A percentile compares a stretch with the other conserved stretches of the same genome.
These are phyloP conservation scores for Phascolomyces articulosus DNA, from an alignment of 371 early-diverging fungal genomes.

Conservation along the genomic window DNA sequence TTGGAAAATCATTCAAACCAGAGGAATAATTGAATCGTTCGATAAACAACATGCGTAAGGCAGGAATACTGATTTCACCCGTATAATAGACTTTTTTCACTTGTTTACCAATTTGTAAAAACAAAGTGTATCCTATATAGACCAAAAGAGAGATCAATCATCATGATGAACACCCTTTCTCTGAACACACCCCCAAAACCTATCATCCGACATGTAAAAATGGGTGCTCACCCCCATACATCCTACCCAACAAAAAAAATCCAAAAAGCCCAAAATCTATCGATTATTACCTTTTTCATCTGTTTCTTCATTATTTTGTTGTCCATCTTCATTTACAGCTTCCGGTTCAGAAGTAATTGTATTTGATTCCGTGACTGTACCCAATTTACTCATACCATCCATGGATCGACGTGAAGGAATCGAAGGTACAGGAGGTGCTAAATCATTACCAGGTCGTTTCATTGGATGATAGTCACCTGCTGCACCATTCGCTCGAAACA, in stretches of 20 bases:
- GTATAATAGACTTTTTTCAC: conserved; percentile 60
- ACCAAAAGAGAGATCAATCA: no score
- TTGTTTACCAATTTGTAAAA: conserved; percentile 61
- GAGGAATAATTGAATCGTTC: conserved; percentile 68
- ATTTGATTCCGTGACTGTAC: conserved; percentile 12
- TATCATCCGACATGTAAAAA: no score
- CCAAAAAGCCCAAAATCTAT: no score
- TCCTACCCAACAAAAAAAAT: no score
- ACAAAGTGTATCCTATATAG: conserved; percentile 42
- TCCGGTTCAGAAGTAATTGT: background rate
- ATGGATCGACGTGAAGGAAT: conserved; percentile 20
- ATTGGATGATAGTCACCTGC: conserved; percentile 23
- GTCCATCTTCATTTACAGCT: background rate
- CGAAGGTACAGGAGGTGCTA: conserved; percentile 44
- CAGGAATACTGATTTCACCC: conserved; percentile 63
- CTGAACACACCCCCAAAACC: no score
- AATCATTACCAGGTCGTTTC: conserved; percentile 13
- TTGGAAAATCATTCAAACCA: conserved; percentile 65
- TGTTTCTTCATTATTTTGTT: background rate
- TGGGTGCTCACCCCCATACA: no score
- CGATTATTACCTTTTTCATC: background rate
- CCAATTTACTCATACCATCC: conserved; percentile 9
- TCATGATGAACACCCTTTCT: no score
- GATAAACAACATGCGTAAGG: conserved; percentile 66
- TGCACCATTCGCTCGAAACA: conserved; percentile 34